phyloP scores from a whole-genome alignment of 2,329 filamentous ascomycete genomes.

The Verticillium longisporum region DNA sequence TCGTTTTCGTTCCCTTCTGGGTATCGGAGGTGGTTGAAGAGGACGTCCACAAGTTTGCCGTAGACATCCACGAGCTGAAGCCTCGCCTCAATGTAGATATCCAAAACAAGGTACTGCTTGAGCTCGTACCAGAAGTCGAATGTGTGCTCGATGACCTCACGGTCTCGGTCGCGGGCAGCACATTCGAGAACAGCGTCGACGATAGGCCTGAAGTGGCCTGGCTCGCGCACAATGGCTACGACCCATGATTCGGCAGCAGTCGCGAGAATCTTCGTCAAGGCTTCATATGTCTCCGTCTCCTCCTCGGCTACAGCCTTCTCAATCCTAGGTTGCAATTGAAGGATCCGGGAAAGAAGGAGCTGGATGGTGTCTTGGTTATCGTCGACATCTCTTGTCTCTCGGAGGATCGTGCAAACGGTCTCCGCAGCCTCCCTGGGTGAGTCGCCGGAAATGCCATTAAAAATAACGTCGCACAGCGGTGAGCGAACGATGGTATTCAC shows the following conservation, averaged over 20 bases:
- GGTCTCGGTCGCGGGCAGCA: constrained; percentile 76
- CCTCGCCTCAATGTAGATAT: constrained; percentile 79
- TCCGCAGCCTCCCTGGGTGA: constrained; percentile 81
- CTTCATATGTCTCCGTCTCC: constrained; percentile 80
- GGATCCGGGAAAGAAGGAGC: constrained; percentile 71
- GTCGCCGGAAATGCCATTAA: constrained; percentile 70
- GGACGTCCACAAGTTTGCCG: constrained; percentile 83
- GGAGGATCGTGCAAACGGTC: constrained; percentile 85
- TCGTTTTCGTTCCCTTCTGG: constrained; percentile 71
- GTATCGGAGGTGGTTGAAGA: constrained; percentile 85
- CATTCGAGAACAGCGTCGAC: constrained; percentile 93
- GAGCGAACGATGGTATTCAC: constrained; percentile 78
- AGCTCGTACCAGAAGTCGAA: constrained; percentile 98
- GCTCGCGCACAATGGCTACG: constrained; percentile 79
- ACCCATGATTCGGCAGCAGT: constrained; percentile 95
- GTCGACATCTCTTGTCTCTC: constrained; percentile 89
- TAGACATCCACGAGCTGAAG: constrained; percentile 74
- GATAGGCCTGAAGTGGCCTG: constrained; percentile 71
- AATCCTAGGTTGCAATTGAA: constrained; percentile 72
- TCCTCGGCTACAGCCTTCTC: constrained; percentile 68
- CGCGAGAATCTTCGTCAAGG: constrained; percentile 82
- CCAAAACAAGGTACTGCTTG: constrained; percentile 90
- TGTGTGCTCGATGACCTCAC: constrained; percentile 86
- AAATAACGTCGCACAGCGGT: constrained; percentile 72
- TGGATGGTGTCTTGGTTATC: constrained; percentile 80